Evolutionary conservation across 495 filamentous ascomycete species (phyloP).

Genomic region (Daldinia childiae): DNA sequence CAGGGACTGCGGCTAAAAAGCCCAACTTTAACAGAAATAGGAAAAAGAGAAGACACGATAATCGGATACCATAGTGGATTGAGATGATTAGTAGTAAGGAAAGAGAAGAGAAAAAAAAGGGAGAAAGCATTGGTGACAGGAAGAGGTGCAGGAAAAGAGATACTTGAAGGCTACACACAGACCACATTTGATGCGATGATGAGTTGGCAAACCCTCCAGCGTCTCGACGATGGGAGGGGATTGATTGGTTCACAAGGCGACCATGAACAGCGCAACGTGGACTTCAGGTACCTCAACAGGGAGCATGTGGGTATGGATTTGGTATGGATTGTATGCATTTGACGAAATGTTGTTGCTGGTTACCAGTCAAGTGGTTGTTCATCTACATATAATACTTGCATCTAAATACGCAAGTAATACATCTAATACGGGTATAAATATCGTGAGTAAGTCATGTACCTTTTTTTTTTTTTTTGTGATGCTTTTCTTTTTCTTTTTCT

Average conservation of each 20-base stretch:
- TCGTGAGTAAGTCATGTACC: conserved; percentile 17
- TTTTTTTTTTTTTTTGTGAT: conserved; percentile 9
- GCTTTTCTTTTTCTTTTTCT: background rate
- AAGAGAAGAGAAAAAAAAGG: conserved; percentile 15
- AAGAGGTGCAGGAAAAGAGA: conserved; percentile 42
- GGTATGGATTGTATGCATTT: conserved; percentile 23
- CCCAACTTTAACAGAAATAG: conserved; percentile 6
- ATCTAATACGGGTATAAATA: conserved; percentile 14
- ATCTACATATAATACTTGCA: background rate
- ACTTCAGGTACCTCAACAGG: conserved; percentile 47
- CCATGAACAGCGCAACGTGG: conserved; percentile 46
- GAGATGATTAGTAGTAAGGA: conserved; percentile 14
- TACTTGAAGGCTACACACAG: conserved; percentile 55
- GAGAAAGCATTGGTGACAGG: conserved; percentile 32
- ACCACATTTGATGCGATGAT: conserved; percentile 58
- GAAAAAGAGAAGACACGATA: conserved; percentile 8
- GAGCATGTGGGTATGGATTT: conserved; percentile 39
- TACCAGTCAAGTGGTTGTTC: conserved; percentile 34
- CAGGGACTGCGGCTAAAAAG: conserved; percentile 7
- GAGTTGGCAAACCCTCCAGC: conserved; percentile 54
- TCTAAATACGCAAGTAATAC: conserved; percentile 4
- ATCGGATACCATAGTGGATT: background rate
- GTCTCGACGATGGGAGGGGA: conserved; percentile 43
- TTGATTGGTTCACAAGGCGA: conserved; percentile 47
- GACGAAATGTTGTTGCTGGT: conserved; percentile 22